Evolutionary conservation across 805 yeast genomes (phyloP), one percentile per base, ranked within the genome.

Genomic region (Metschnikowia bowlesiae): DNA sequence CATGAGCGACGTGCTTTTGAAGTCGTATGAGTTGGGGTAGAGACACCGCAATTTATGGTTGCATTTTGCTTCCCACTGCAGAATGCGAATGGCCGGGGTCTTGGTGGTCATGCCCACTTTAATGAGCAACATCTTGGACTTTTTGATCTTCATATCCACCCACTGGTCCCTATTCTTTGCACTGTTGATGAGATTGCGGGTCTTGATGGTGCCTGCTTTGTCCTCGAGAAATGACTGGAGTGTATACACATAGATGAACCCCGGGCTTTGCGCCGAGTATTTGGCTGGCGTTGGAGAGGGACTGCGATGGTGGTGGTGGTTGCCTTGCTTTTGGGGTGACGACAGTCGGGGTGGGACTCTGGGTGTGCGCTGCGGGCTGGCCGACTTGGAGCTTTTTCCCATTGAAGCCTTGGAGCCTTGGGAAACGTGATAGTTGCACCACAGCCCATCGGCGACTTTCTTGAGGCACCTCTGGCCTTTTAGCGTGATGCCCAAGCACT

Each of bases 81-180:
- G 59, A 16, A 81, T 57, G 39, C 85, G 62, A 6, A 55, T 54
- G 2, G 54, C 54, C 1, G 80, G 81, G 0, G 69, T 62, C 47
- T 72, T 75, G 0, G 80, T 72, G 2, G 85, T 81, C 69, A 68
- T 78, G 1, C 85, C 85, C 1, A 81, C 72, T 54, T 81, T 81
- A 14, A 81, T 62, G 13, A 81, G 62, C 3, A 76, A 66, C 41
- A 68, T 64, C n/a, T 62, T 57, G 32, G 70, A 66, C 34, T 66
- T 63, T 18, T 65, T 66, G 2, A 79, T 65, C 36, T 74, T 60
- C 54, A 75, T 73, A 8, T 58, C 56, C 2, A 59, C 53, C 66
- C 75, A 68, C 37, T 66, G 55, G 34, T 64, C 62, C 30, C 48
- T 51, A 39, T 64, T 29, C 22, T 51, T 33, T 43, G 53, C 33